Base-by-base conservation (phyloP, 345 rosid species). In the Aethionema arabicum region DNA sequence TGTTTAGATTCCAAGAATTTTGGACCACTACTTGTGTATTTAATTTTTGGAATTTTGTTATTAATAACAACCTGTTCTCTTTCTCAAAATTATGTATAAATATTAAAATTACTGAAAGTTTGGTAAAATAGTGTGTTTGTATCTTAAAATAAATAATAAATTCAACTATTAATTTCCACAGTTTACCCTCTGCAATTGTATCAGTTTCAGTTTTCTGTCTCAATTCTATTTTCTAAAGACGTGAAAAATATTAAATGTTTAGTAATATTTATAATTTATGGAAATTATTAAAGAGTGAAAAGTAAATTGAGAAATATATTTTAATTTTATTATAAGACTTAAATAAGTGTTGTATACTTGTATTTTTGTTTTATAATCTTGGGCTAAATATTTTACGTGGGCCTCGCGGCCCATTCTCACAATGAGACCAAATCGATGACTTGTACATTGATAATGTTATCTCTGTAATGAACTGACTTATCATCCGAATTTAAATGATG, bases 1-100 rank as follows among this genome's bases (percentile, higher is more conserved):
- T 63, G 74, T 63, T 47, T 70, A 56, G 59, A 56, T 50, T 63
- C 48, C 59, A 49, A 56, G 13, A 56, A 4, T 11, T 11, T 27
- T 63, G 74, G 69, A 70, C 74, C 74, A 70, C 38, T 21, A 35
- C 74, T 56, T 33, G 33, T 40, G 16, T 41, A 21, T 35, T 56
- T 21, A 21, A 21, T 21, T 21, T 21, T 56, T 62, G 46, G 38
- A 12, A 32, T 41, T 56, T 41, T 63, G 59, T 49, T 41, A 70
- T 35, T 41, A 33, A 56, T 40, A 63, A 48, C 44, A 56, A 39
- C 36, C 36, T 63, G 59, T 63, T 70, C 52, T 8, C 29, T 49
- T 56, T 63, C 68, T 56, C 48, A 62, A 56, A 21, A 14, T 54
- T 56, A 55, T 27, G 63, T 56, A 38, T 40, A 11, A 43, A 62